Evolutionary conservation across 2,329 filamentous ascomycete genomes (phyloP).

Genomic region (Stemphylium vesicarium): DNA sequence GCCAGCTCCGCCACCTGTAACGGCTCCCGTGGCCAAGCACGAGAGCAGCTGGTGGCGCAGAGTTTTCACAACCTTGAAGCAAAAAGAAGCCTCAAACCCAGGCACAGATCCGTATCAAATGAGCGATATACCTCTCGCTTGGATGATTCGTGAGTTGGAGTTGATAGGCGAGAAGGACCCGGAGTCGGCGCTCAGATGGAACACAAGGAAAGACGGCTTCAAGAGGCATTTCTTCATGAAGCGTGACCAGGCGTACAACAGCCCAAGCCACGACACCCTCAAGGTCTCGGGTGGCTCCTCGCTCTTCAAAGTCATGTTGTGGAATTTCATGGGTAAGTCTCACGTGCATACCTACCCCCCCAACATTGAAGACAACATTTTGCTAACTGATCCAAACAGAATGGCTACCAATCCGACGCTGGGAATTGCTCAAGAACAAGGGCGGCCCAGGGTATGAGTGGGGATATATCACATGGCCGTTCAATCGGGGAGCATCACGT

Average conservation of each 20-base stretch:
- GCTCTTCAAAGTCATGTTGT: constrained; percentile 3
- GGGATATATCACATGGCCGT: neutral
- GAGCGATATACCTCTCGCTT: constrained; percentile 8
- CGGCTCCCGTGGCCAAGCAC: neutral
- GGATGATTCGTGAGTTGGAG: constrained; percentile 9
- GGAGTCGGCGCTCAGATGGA: constrained; percentile 1
- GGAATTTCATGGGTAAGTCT: constrained; percentile 7
- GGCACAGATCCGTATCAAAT: constrained; percentile 5
- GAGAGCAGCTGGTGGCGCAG: constrained; percentile 1
- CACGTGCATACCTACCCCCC: neutral
- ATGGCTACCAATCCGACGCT: constrained; percentile 3
- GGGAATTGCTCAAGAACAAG: neutral
- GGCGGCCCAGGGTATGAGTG: neutral
- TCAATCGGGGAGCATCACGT: neutral
- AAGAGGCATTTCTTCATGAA: constrained; percentile 1
- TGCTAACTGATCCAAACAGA: constrained; percentile 1
- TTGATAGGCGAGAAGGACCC: neutral
- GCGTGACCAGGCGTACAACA: neutral
- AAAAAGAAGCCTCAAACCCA: neutral
- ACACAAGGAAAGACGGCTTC: neutral
- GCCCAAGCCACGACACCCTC: constrained; percentile 2
- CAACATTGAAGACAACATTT: neutral
- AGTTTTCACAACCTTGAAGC: neutral
- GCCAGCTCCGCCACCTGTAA: neutral
- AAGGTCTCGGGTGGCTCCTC: neutral